A percentile compares a stretch with the other conserved stretches of the same genome.
These are phyloP conservation scores for Tillandsia fasciculata DNA, from an alignment of 176 grass and related monocot genomes.

Conservation along the genomic window DNA sequence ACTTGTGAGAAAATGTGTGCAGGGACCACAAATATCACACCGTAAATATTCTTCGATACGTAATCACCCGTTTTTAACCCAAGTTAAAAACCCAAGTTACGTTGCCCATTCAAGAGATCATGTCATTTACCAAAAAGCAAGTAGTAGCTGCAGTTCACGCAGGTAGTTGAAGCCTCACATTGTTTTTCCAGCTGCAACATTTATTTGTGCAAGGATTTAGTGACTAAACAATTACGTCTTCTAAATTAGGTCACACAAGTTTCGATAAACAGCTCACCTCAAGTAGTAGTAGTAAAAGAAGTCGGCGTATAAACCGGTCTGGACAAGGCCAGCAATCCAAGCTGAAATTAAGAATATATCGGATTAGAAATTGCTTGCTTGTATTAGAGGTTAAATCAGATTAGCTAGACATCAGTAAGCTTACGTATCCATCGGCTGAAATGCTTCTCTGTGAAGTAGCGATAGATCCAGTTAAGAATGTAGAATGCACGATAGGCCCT, in stretches of 20 bases:
- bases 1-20: too few species aligned
- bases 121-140: too few species aligned
- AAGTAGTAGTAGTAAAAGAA: constrained; percentile 98
- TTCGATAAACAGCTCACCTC: constrained; percentile 40
- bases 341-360: constrained; percentile 27
- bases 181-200: constrained; percentile 91
- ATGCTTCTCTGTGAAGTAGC: constrained; percentile 68
- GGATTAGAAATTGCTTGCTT: background rate
- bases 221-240: background rate
- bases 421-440: constrained; percentile 77
- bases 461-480: constrained; percentile 94
- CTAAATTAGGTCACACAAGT: background rate
- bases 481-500: constrained; percentile 93
- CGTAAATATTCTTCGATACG: too few species aligned
- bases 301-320: constrained; percentile 84
- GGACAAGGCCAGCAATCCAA: constrained; percentile 85
- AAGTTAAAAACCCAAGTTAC: too few species aligned
- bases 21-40: too few species aligned
- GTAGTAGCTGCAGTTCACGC: constrained; percentile 31
- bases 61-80: too few species aligned
- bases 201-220: constrained; percentile 1
- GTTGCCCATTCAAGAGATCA: too few species aligned
- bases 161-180: constrained; percentile 79
- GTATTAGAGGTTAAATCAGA: background rate
- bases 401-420: constrained; percentile 3